Conservation (phyloP, 371 early-diverging fungal species). For the Actinomortierella wolfii region DNA sequence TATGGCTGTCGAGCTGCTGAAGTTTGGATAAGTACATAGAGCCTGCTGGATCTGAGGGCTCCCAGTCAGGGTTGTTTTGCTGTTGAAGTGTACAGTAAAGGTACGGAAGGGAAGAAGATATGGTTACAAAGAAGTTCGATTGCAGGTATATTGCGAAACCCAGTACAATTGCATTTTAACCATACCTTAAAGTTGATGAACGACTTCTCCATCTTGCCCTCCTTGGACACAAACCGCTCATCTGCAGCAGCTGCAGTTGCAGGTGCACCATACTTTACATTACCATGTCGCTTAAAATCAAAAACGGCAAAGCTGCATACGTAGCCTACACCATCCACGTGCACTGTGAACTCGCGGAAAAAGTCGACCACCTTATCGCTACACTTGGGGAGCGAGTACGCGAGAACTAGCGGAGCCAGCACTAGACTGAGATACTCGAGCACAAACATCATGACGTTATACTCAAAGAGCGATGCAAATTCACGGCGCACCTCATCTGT, state of each 20-base stretch:
- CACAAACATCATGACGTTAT: constrained; percentile 78
- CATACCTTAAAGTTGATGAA: constrained; percentile 92
- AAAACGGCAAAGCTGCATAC: constrained; percentile 97
- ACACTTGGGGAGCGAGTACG: constrained; percentile 78
- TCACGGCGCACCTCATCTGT: constrained; percentile 84
- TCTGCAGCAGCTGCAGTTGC: constrained; percentile 51
- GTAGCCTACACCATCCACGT: constrained; percentile 88
- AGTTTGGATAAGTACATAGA: constrained; percentile 65
- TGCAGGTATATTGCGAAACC: constrained; percentile 1
- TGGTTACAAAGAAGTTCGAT: background rate
- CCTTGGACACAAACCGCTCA: constrained; percentile 72
- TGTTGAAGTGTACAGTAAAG: constrained; percentile 17
- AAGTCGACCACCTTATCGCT: constrained; percentile 88
- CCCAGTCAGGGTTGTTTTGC: constrained; percentile 87
- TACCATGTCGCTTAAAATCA: constrained; percentile 84
- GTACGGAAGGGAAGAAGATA: background rate
- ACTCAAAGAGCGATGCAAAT: constrained; percentile 81
- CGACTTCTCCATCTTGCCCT: constrained; percentile 97
- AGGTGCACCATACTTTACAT: constrained; percentile 83
- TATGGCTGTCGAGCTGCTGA: constrained; percentile 15
- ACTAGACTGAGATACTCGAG: constrained; percentile 85
- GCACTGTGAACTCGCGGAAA: constrained; percentile 91
- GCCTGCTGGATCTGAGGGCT: constrained; percentile 70
- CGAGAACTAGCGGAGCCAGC: constrained; percentile 86
- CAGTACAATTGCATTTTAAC: background rate